A percentile compares a stretch with the other conserved stretches of the same genome.
Conservation (phyloP, 129 eudicot species). For the Dittrichia graveolens region DNA sequence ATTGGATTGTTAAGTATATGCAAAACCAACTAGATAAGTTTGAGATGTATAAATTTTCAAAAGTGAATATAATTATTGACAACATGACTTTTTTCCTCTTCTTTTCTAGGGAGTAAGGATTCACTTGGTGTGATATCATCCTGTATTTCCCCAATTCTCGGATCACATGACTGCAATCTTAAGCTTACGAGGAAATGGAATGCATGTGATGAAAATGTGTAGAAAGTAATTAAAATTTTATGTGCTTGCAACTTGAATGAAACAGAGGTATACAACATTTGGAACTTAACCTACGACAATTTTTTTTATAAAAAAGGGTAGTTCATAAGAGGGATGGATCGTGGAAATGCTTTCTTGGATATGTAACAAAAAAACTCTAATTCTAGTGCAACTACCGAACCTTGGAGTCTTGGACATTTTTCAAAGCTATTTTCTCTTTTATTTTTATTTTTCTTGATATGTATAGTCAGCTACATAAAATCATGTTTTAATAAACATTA, state of each 20-base stretch:
- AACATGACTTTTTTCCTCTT: neutral
- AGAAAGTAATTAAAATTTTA: constrained; percentile 3
- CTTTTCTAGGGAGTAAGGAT: neutral
- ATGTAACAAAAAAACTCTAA: neutral
- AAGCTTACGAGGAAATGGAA: neutral
- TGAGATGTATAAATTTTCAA: neutral
- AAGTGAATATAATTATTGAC: neutral
- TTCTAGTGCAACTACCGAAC: neutral
- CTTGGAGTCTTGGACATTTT: neutral
- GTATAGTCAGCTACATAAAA: neutral
- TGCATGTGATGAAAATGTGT: neutral
- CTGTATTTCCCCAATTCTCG: neutral
- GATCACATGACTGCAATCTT: constrained; percentile 3
- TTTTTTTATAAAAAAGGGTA: constrained; percentile 1
- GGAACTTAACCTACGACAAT: neutral
- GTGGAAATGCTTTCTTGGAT: constrained; percentile 17
- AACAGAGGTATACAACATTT: constrained; percentile 5
- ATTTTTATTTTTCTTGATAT: neutral
- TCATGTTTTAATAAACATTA: neutral
- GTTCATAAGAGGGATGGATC: neutral
- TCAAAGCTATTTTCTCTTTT: constrained; percentile 6
- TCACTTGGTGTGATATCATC: neutral
- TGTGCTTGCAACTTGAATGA: constrained; percentile 5
- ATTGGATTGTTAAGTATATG: constrained; percentile 5
- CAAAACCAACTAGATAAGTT: constrained; percentile 17